These are phyloP conservation scores for Solanum phureja DNA, from an alignment of 257 asterid genomes.

Conservation along the genomic window DNA sequence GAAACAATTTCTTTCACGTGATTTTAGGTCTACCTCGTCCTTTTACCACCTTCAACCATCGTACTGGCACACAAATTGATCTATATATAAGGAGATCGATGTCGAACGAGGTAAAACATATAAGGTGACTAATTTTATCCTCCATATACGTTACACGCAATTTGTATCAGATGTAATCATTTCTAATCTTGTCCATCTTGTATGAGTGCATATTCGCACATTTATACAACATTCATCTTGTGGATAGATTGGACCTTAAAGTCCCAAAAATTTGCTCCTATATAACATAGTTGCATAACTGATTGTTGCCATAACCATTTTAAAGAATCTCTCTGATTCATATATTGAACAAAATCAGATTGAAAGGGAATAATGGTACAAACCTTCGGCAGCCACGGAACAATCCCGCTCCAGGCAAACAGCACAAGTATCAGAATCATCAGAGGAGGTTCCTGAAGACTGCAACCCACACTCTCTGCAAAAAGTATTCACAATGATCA, in stretches of 20 bases:
- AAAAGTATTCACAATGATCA: background rate
- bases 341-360: background rate
- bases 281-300: background rate
- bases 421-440: slow-evolving; percentile 75
- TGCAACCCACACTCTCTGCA: slow-evolving; percentile 83
- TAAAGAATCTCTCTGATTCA: background rate
- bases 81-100: background rate
- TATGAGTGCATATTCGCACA: background rate
- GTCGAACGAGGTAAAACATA: background rate
- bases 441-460: slow-evolving; percentile 48
- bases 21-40: background rate
- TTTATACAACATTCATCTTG: background rate
- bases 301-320: background rate
- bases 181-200: background rate
- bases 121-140: background rate
- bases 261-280: background rate
- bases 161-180: background rate
- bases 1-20: background rate
- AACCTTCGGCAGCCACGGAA: slow-evolving; percentile 82
- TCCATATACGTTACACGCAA: background rate
- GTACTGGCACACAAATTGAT: background rate
- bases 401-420: slow-evolving; percentile 94
- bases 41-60: background rate
- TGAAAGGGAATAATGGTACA: background rate
- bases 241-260: background rate